Base-by-base conservation (phyloP, 805 yeast species). In the Pichia cephalocereana region DNA sequence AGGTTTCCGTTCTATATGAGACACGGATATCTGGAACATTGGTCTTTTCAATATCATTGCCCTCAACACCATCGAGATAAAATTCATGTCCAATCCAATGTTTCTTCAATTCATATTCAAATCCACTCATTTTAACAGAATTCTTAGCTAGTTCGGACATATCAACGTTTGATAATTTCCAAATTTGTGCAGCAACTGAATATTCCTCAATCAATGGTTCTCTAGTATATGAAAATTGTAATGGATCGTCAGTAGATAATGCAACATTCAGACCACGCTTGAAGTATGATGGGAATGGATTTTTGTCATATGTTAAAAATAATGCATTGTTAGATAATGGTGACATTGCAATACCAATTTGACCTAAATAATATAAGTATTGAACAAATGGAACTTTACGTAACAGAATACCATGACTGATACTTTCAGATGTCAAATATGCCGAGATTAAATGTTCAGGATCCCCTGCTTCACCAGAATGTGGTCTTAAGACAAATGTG, bases 401-500 rank as follows among this genome's bases (percentile, higher is more conserved):
- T 61, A 93, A 72, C 52, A 91, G 66, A 47, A 93, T 95, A 49
- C 99, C 99, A 64, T 93, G 99, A 12, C 95, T 86, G 51, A 93
- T 93, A 45, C 95, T 87, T 60, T 91, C 95, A 1, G 97, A 82
- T 1, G 93, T 79, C 59, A 93, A 68, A 59, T 85, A 93, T 1
- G 99, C 90, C 45, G 90, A 77, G 41, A 90, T 86, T 61, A 95
- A 73, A 70, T 93, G 99, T 61, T 93, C 98, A 1, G 98, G 97
- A 62, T 93, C 99, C 51, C 99, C 99, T n/a, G 99, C 99, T 67
- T 93, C 99, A 54, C 99, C 99, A 57, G 96, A 87, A 66, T 93
- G 99, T 4, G 99, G 99, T 59, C 99, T 78, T 58, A 93, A 70
- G n/a, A 88, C 95, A 67, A 93, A 83, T 0, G 97, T 90, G 64